Base-by-base conservation (phyloP, 139 green algal species). In the Closterium sp. region DNA sequence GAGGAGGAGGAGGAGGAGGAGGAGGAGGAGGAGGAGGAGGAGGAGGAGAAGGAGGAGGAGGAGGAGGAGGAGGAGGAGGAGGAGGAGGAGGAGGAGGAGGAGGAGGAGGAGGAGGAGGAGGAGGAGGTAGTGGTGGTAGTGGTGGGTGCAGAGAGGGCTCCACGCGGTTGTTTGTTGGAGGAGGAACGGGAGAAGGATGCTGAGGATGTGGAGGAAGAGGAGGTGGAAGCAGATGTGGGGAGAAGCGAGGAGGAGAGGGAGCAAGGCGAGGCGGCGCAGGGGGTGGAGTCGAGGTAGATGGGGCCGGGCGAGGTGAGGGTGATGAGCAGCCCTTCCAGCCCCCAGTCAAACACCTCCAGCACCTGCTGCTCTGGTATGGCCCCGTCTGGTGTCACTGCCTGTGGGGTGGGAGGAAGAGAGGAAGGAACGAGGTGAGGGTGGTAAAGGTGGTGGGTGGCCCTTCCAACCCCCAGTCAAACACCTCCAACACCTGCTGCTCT, bases 321-420 rank as follows among this genome's bases (percentile, higher is more conserved):
- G 62, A 79, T 79, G 17, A 92, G 89, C 32, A 88, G 27, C 27
- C 31, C 70, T 27, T 92, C 34, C 2, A 92, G 45, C 2, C 89
- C 89, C 89, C 89, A 92, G 70, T 92, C 89, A n/a, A 92, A 92
- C 9, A 89, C 31, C 89, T 92, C 89, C 27, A 92, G 89, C 27
- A 73, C 28, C 45, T 89, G 45, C 50, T 28, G 27, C 27, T 87
- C 79, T 1, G 79, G 27, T 17, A 30, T 31, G 24, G 79, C 19
- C 13, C 79, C 79, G 9, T 87, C 79, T 9, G 79, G 27, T 7
- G 27, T 87, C 9, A 87, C n/a, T 29, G 79, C 79, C 79, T 87
- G 79, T 27, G 24, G 9, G 3, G 79, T 9, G 31, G 27, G 79
- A 10, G 31, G 79, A n/a, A n/a, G 27, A 31, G 5, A 7, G 85